These are phyloP conservation scores for Lachnellula hyalina DNA, from an alignment of 2,329 filamentous ascomycete species.

Conservation along the genomic window DNA sequence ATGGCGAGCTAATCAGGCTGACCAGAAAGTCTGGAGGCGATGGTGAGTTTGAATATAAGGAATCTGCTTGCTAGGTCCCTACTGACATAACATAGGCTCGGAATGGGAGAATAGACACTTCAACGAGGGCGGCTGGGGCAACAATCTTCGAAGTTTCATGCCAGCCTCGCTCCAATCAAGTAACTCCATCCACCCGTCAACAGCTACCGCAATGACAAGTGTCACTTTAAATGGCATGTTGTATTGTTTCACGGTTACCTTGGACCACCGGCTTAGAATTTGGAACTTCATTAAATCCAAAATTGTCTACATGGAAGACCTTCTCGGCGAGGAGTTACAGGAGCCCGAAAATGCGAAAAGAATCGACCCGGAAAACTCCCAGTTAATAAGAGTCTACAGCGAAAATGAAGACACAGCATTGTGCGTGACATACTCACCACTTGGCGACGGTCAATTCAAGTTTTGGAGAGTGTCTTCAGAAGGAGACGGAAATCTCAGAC, in stretches of 20 bases:
- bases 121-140: conserved; percentile 67
- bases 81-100: conserved; percentile 22
- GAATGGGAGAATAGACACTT: conserved; percentile 69
- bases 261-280: conserved; percentile 83
- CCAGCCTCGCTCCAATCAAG: conserved; percentile 53
- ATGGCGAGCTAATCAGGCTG: conserved; percentile 70
- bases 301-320: conserved; percentile 69
- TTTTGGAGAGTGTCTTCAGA: conserved; percentile 75
- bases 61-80: neutral
- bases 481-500: conserved; percentile 52
- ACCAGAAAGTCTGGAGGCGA: conserved; percentile 52
- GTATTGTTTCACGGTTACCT: conserved; percentile 71
- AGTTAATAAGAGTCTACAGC: conserved; percentile 69
- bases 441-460: conserved; percentile 86
- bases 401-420: conserved; percentile 46
- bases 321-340: conserved; percentile 63
- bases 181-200: conserved; percentile 61
- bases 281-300: conserved; percentile 85
- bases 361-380: conserved; percentile 73
- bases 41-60: conserved; percentile 33
- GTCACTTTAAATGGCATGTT: conserved; percentile 41
- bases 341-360: conserved; percentile 67
- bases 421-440: conserved; percentile 80
- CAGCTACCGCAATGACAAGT: conserved; percentile 58
- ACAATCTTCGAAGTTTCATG: conserved; percentile 60